Percentiles rank a stretch among this genome's conserved stretches.
These are phyloP conservation scores for Oryza punctata DNA, from an alignment of 176 grass and related monocot genomes.

Conservation along the genomic window DNA sequence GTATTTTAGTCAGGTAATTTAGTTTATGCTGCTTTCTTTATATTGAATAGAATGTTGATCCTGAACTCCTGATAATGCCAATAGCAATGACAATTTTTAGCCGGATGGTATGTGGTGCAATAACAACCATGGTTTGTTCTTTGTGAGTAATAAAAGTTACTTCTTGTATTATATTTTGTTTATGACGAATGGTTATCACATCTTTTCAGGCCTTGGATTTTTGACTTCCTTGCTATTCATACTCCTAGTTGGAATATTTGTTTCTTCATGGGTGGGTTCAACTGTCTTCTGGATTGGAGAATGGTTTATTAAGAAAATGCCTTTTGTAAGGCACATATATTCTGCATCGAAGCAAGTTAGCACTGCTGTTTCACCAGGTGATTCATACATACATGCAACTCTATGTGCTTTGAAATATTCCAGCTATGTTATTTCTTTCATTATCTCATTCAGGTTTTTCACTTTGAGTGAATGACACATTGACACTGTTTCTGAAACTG, in stretches of 20 bases:
- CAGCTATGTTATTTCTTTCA: not conserved
- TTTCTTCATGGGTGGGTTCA: slow-evolving; percentile 90
- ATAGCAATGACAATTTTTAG: not conserved
- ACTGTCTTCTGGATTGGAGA: slow-evolving; percentile 97
- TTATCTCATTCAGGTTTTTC: not conserved
- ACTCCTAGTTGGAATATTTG: slow-evolving; percentile 97
- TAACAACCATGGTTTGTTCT: slow-evolving; percentile 13
- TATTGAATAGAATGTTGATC: not conserved
- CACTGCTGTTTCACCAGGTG: slow-evolving; percentile 95
- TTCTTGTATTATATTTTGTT: slow-evolving; percentile 27
- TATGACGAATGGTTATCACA: not conserved
- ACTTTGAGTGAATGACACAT: not conserved
- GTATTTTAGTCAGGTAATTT: not conserved
- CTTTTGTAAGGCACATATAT: slow-evolving; percentile 92
- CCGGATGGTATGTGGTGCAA: not conserved
- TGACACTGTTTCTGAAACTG: not conserved
- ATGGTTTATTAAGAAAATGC: slow-evolving; percentile 94
- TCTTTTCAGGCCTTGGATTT: slow-evolving; percentile 92
- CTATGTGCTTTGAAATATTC: not conserved
- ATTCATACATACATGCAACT: slow-evolving; percentile 1
- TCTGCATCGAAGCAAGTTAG: slow-evolving; percentile 99
- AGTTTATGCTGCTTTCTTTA: slow-evolving; percentile 8
- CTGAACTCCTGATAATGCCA: not conserved
- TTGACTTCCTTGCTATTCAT: slow-evolving; percentile 94
- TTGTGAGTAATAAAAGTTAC: slow-evolving; percentile 11